Evolutionary conservation across 2,329 filamentous ascomycete species (phyloP), one percentile per base, ranked within the genome.

Genomic region (Trichophyton verrucosum): DNA sequence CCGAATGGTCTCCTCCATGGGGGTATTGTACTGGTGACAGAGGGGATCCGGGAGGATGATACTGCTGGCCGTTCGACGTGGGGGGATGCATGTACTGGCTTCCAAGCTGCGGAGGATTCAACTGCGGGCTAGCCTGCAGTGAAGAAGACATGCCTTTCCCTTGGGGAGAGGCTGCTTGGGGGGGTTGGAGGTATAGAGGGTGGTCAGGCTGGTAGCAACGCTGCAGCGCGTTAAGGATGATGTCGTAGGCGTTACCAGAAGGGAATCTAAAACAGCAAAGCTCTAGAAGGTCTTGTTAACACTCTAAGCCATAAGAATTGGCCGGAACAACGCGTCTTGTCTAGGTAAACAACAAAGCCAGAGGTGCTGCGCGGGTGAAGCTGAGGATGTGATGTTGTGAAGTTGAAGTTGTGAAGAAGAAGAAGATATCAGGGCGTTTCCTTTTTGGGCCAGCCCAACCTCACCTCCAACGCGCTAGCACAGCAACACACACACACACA

Each of bases 81-180:
- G 76, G 65, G 36, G 60, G 60, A 63, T 64, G 40, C 27, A 59
- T 46, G 33, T 36, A 74, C 68, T 64, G 81, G 74, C 65, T 81
- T 71, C 75, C 60, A 77, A 73, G 66, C 80, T 71, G 62, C 64
- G 76, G 75, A 64, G 76, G 74, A 66, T 77, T 74, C 70, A 81
- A 80, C 72, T 82, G 81, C 67, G 81, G 77, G 70, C 79, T 75
- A 65, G 81, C 76, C 74, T 86, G 84, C 71, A 87, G 75, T 77
- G 84, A 81, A 73, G 81, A 84, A 75, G 81, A 83, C 82, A 82
- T 84, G 72, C 73, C 74, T 77, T 80, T 13, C 30, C 40, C 70
- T 65, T 17, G 33, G 33, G 53, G 36, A 53, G 63, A 64, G 64
- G 65, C 64, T 64, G 64, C 46, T 51, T 2, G 22, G 44, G 11